Evolutionary conservation across 176 grass and related monocot genomes (phyloP).

Genomic region (Metroxylon sagu): DNA sequence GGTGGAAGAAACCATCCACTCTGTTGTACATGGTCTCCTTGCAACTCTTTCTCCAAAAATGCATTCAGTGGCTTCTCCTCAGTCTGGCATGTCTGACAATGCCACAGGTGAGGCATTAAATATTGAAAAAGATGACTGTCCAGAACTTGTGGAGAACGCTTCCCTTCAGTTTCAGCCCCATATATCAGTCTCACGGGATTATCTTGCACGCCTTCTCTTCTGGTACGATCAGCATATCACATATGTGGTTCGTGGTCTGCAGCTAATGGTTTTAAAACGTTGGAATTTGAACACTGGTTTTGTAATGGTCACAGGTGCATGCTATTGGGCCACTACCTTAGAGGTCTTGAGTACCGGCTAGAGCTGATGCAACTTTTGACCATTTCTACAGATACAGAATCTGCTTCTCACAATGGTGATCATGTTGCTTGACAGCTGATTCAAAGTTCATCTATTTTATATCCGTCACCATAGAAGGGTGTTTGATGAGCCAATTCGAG

Average conservation of each 20-base stretch:
- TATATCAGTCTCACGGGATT: constrained; percentile 76
- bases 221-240: constrained; percentile 32
- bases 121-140: constrained; percentile 46
- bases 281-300: not conserved
- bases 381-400: constrained; percentile 32
- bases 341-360: constrained; percentile 83
- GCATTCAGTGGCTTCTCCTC: constrained; percentile 49
- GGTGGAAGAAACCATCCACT: constrained; percentile 72
- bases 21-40: constrained; percentile 85
- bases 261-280: not conserved
- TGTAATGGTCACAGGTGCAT: constrained; percentile 57
- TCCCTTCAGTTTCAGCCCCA: constrained; percentile 68
- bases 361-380: constrained; percentile 59
- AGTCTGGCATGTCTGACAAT: constrained; percentile 17
- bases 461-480: not conserved
- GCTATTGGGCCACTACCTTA: constrained; percentile 84
- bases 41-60: constrained; percentile 84
- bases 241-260: not conserved
- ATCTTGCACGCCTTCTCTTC: constrained; percentile 87
- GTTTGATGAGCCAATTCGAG: not conserved
- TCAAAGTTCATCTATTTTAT: not conserved
- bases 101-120: constrained; percentile 32
- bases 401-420: constrained; percentile 35
- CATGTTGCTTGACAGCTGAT: constrained; percentile 25
- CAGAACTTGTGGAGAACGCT: constrained; percentile 66